Base-by-base conservation (phyloP, 495 filamentous ascomycete genomes). In the Podospora conica region DNA sequence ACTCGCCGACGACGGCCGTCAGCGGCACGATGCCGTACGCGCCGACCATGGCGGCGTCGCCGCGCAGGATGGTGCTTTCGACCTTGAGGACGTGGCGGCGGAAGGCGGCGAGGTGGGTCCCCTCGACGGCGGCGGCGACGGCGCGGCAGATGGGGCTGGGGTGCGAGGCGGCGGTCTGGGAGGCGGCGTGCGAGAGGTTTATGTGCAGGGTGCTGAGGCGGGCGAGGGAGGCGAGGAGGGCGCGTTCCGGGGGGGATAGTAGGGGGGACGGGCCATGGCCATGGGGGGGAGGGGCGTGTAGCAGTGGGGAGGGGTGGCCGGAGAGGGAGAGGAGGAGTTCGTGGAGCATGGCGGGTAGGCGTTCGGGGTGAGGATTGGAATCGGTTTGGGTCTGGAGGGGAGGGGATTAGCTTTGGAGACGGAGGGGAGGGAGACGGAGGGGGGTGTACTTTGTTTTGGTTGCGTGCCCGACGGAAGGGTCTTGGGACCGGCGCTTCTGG, bases 291-390 rank as follows among this genome's bases (percentile, higher is more conserved):
- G 77, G 68, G 68, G 81, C 63, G 66, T 79, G 79, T 78, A 97
- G 89, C 70, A 97, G 86, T 56, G 92, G 87, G 63, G 94, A 97
- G 25, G 91, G 88, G 78, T 96, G 91, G 61, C 94, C 94, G 68
- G 92, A 95, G 75, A 98, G 89, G 73, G 91, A 91, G 74, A 98
- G 88, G 70, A 98, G 85, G 78, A 98, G 88, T 80, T 98, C 95
- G 82, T 98, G 94, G 73, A 98, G 89, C 94, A 98, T 98, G 77
- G 75, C 83, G 69, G 29, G 9, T 31, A 3, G 29, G 9, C 3
- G 29, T 9, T 31, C 0, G 29, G 29, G 0, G 10, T 31, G 29
- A 31, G 29, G 29, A 3, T 9, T 3, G 29, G 40, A 18, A 48
- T 29, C 40, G 64, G 54, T 15, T 40, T 60, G 54, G 61, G n/a